Evolutionary conservation across 371 early-diverging fungal genomes (phyloP), one percentile per base, ranked within the genome.

Genomic region (Zychaea mexicana): DNA sequence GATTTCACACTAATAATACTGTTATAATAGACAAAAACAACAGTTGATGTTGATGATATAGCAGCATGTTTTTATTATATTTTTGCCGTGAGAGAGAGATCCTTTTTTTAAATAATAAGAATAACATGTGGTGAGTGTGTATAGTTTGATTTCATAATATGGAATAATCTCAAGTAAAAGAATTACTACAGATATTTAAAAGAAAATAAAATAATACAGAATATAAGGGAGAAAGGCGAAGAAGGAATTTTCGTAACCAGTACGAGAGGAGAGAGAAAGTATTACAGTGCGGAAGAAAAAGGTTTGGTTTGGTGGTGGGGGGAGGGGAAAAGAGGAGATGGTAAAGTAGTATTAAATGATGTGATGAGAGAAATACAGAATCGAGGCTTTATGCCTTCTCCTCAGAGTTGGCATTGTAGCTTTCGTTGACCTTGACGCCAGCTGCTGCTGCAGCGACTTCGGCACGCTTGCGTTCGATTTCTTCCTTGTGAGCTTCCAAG

Each of bases 401-500:
- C 31, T 49, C 61, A 7, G 13, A 4, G n/a, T 17, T 13, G 17
- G 13, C 15, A 42, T 17, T 13, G 17, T 19, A 30, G 12, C 15
- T 15, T 21, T 46, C 52, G 21, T 47, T 49, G 33, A 47, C 52
- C 28, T 57, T 57, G 2, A 17, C 15, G 21, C 36, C 63, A 33
- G 60, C 55, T 8, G 60, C 64, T 22, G 65, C 69, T 22, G 62
- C 62, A 17, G 53, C 62, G 28, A 69, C 68, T 60, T 72, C 66
- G 45, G 68, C 66, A 63, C 76, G 72, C 36, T 66, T 62, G 24
- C 54, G 67, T 62, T 69, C 76, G 45, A 75, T 63, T 26, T 75
- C 72, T 21, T 67, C 73, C 52, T 42, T 65, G 56, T 76, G 73
- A 26, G 70, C 68, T 10, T 61, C 15, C 32, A 76, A 49, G 15